Evolutionary conservation across 345 rosid genomes (phyloP).

Genomic region (Gossypium arboreum): DNA sequence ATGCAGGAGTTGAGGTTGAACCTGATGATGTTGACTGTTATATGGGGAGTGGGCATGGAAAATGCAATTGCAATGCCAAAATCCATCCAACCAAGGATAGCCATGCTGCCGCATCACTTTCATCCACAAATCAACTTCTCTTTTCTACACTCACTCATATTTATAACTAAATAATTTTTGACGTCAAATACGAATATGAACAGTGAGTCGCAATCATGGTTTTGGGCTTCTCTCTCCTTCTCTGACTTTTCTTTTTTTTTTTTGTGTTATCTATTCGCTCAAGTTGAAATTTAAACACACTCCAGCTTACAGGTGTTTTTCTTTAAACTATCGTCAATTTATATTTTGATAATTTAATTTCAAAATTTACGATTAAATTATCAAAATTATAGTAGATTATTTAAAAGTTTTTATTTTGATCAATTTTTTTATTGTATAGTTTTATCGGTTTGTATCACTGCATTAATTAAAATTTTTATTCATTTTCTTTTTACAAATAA

Average conservation of each 20-base stretch:
- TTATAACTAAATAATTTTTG: background rate
- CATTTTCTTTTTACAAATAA: too few species aligned
- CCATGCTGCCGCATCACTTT: conserved; percentile 18
- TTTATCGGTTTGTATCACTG: too few species aligned
- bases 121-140: conserved; percentile 1
- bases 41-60: background rate
- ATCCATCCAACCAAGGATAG: background rate
- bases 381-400: too few species aligned
- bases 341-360: too few species aligned
- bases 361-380: too few species aligned
- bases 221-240: background rate
- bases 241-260: background rate
- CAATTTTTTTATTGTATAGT: too few species aligned
- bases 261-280: background rate
- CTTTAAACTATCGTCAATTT: too few species aligned
- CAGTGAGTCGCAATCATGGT: conserved; percentile 31
- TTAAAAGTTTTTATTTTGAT: too few species aligned
- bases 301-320: too few species aligned
- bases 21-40: background rate
- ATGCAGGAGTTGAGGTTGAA: background rate
- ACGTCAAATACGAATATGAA: conserved; percentile 23
- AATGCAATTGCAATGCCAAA: background rate
- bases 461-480: too few species aligned
- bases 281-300: background rate
- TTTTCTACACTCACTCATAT: background rate